Percentiles rank a stretch among this genome's conserved stretches.
Conservation (phyloP, 257 asterid genomes). For the Solanum habrochaites region DNA sequence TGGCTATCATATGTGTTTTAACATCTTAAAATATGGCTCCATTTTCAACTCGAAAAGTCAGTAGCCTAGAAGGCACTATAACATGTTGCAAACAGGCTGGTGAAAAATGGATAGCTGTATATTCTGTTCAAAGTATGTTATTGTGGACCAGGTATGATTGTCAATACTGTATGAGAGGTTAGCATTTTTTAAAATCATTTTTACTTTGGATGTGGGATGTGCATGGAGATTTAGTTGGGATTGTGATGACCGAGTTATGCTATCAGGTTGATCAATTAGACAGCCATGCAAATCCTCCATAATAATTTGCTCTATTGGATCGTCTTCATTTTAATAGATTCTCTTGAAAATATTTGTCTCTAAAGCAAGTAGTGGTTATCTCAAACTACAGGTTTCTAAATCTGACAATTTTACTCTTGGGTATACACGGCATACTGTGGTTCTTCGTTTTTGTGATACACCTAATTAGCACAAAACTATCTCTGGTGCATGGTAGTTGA, state of each 20-base stretch:
- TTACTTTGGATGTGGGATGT: background rate
- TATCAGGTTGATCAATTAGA: background rate
- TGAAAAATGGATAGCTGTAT: background rate
- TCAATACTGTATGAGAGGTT: background rate
- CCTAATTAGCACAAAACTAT: background rate
- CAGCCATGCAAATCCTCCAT: background rate
- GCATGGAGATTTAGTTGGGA: background rate
- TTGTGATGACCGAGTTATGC: background rate
- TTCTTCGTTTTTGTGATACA: no score
- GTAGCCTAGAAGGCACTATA: background rate
- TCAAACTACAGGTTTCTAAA: background rate
- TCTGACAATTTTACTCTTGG: background rate
- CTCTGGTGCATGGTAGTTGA: background rate
- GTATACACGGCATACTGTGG: background rate
- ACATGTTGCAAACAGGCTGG: background rate
- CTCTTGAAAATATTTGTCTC: background rate
- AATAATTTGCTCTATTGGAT: background rate
- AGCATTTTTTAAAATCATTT: background rate
- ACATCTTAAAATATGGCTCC: background rate
- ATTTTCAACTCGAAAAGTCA: background rate
- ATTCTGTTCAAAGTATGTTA: background rate
- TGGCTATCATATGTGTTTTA: background rate
- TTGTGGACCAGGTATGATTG: background rate
- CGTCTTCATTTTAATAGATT: background rate
- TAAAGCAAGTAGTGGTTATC: background rate